Conservation (phyloP, 2,329 filamentous ascomycete genomes). For the Aspergillus quadricinctus region DNA sequence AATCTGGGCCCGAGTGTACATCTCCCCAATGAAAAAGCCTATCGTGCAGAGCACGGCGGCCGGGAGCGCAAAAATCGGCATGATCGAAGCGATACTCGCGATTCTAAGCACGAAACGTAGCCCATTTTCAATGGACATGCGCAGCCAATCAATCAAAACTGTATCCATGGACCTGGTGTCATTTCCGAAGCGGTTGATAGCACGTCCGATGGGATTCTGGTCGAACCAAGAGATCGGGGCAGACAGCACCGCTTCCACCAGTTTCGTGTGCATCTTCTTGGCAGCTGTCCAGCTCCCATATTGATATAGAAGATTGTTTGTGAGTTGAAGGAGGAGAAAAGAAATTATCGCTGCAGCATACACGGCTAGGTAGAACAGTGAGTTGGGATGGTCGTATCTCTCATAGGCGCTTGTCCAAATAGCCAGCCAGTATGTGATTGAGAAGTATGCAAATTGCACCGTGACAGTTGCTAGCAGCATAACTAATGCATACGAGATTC, state of each 20-base stretch:
- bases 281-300: conserved; percentile 57
- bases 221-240: conserved; percentile 58
- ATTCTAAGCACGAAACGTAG: conserved; percentile 46
- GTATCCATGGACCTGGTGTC: conserved; percentile 56
- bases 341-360: conserved; percentile 47
- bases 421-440: conserved; percentile 27
- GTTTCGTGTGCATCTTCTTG: conserved; percentile 48
- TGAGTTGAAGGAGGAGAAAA: conserved; percentile 19
- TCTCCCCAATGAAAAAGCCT: conserved; percentile 46
- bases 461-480: conserved; percentile 17
- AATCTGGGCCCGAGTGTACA: conserved; percentile 50
- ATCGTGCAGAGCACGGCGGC: conserved; percentile 44
- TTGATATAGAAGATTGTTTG: conserved; percentile 42
- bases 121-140: conserved; percentile 34
- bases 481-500: conserved; percentile 17
- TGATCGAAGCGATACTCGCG: conserved; percentile 47
- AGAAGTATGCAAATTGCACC: conserved; percentile 24
- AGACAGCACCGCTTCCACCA: conserved; percentile 50
- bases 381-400: conserved; percentile 12
- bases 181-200: conserved; percentile 48
- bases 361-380: conserved; percentile 49
- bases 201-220: conserved; percentile 48
- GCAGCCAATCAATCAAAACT: conserved; percentile 41
- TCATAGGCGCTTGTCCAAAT: conserved; percentile 25
- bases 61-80: conserved; percentile 50